Evolutionary conservation across 768 basidiomycete species (phyloP), one percentile per base, ranked within the genome.

Genomic region (Boletus sp.): DNA sequence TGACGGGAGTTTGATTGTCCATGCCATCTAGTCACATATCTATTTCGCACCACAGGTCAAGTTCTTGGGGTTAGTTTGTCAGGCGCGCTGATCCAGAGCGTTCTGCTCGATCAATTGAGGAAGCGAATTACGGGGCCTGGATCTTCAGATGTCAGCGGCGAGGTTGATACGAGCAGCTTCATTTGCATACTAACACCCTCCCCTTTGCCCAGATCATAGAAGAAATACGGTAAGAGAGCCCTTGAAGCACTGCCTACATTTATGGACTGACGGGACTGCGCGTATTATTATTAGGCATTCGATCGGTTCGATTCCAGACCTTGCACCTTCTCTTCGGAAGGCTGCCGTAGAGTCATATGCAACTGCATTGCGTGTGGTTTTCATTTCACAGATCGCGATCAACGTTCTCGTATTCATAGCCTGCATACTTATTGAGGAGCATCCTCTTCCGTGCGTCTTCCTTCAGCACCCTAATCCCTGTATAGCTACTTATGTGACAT

Each of bases 21-120:
- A 44, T 47, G n/a, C 30, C 53, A 41, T 47, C 17, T 64, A 96
- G 94, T 95, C 65, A 91, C 90, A 33, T 98, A 98, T 73, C 79
- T 97, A 47, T 96, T 95, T 78, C 79, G 95, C 60, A 94, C 93
- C 8, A 90, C 92, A 17, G 95, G 95, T 3, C 96, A 98, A 77
- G 97, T 97, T 24, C 80, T 98, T 53, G 97, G 96, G 36, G 96
- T 99, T 52, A 90, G 91, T 64, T 76, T 95, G 46, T 87, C 86
- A 63, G 91, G 93, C 20, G 88, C 92, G 0, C 71, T 98, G 29
- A 75, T 95, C 33, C 96, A 99, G 73, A 81, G 83, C 6, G 80
- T 96, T 36, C 78, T 99, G 40, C 74, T 86, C 30, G 71, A 77
- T 47, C 84, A 90, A 66, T 77, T 99, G 53, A 82, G 83, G 55